phyloP scores from a whole-genome alignment of 2,329 filamentous ascomycete genomes.

The Ophiostoma sp. region DNA sequence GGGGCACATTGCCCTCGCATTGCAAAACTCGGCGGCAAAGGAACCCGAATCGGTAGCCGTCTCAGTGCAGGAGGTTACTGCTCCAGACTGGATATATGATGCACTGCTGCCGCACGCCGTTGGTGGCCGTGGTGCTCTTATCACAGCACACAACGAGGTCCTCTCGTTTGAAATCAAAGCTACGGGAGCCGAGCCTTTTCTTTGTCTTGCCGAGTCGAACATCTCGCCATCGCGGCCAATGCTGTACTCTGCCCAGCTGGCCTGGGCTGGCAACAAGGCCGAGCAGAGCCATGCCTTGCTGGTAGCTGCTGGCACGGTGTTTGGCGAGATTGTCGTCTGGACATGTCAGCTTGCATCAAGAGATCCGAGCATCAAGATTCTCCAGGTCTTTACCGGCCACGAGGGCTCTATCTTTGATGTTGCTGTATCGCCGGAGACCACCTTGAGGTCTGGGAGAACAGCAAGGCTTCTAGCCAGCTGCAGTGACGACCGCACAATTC shows the following conservation, averaged over 20 bases:
- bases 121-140: constrained; percentile 48
- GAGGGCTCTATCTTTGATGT: constrained; percentile 94
- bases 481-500: constrained; percentile 87
- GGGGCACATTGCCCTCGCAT: constrained; percentile 32
- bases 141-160: constrained; percentile 86
- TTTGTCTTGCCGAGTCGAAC: constrained; percentile 44
- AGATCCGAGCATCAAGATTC: constrained; percentile 37
- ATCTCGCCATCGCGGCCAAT: constrained; percentile 71
- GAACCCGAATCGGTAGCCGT: constrained; percentile 16
- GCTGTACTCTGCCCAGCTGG: constrained; percentile 75
- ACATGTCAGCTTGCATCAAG: constrained; percentile 47
- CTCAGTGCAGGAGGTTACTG: constrained; percentile 39
- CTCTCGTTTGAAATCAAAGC: constrained; percentile 42
- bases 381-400: constrained; percentile 60
- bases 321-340: constrained; percentile 92
- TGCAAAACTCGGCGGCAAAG: constrained; percentile 29
- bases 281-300: constrained; percentile 47
- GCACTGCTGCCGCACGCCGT: constrained; percentile 47
- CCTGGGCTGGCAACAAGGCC: constrained; percentile 50
- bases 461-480: constrained; percentile 70
- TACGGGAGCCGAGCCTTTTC: not conserved
- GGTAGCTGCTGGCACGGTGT: constrained; percentile 84
- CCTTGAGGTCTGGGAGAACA: not conserved
- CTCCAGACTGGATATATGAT: constrained; percentile 74
- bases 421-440: constrained; percentile 59